phyloP scores from a whole-genome alignment of 352 stramenopile genomes.

The Pythium brachiatum region DNA sequence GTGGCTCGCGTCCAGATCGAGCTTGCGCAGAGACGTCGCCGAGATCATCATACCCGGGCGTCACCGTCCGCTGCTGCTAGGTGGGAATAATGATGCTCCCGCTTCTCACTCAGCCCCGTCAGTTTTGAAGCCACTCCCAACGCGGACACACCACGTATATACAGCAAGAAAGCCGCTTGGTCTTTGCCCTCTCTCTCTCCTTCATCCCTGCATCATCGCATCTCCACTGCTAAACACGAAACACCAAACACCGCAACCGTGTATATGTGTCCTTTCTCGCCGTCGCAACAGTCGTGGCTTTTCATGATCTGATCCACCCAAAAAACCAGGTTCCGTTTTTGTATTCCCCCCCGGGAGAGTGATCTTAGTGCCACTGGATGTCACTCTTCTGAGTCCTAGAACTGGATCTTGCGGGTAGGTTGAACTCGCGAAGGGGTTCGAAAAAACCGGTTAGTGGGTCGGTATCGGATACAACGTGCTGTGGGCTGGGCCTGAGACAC shows the following conservation, averaged over 20 bases:
- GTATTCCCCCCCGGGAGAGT: neutral
- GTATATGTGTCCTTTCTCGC: neutral
- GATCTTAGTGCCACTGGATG: neutral
- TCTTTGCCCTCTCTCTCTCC: too few relatives aligned
- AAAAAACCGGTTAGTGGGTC: constrained; percentile 24
- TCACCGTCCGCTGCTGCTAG: too few relatives aligned
- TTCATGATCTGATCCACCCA: too few relatives aligned
- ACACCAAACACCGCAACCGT: neutral
- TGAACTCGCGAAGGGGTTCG: constrained; percentile 21
- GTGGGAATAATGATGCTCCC: too few relatives aligned
- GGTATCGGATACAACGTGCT: constrained; percentile 19
- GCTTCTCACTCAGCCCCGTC: neutral
- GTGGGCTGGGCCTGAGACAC: too few relatives aligned
- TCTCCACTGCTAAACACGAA: neutral
- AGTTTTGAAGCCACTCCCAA: neutral
- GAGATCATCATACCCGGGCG: constrained; percentile 1
- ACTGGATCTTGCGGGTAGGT: constrained; percentile 6
- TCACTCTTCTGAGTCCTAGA: neutral
- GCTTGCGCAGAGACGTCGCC: constrained; percentile 2
- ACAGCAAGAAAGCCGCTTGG: too few relatives aligned
- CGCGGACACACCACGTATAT: too few relatives aligned
- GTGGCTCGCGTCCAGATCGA: constrained; percentile 11
- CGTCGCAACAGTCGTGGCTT: too few relatives aligned
- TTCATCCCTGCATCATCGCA: neutral
- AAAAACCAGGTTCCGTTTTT: neutral